Evolutionary conservation across 371 early-diverging fungal species (phyloP), one percentile per base, ranked within the genome.

Genomic region (Nosema muscidifuracis): DNA sequence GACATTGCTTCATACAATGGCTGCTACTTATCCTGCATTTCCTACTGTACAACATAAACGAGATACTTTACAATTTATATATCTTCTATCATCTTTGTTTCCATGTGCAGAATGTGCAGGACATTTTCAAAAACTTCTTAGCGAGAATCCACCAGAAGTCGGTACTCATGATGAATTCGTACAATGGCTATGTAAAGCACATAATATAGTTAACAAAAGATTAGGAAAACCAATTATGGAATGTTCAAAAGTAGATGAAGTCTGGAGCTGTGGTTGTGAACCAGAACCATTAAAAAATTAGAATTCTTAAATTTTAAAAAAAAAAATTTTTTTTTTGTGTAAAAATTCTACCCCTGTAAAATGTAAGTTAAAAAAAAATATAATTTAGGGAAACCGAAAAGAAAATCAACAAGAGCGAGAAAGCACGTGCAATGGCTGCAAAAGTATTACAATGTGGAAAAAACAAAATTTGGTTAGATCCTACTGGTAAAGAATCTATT

Each of bases 401-500:
- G 72, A 64, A 26, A 72, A 10, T 30, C 42, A 63, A 65, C 56
- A 68, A 75, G 66, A 47, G 67, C 34, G 30, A 90, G 95, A 82
- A 61, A 68, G 68, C 72, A 30, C 70, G 67, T 36, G 89, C 96
- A 80, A 85, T 99, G 77, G 98, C 99, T 73, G 89, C 94, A 76
- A 88, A 90, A 85, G 92, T 99, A 84, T 88, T 96, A 83, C 90
- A 90, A 85, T 94, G 95, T 87, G 99, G 99, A 83, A 85, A 93
- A 88, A 87, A 93, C 82, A 96, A 96, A 88, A 87, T 99, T 80
- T 99, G 97, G 97, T 86, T 99, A 62, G 99, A 99, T 86, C 97
- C 97, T 76, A 91, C 90, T 83, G 97, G 97, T 86, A 87, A 87
- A 81, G 88, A 87, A 77, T 92, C 92, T 83, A 91, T 97, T 83